Conservation (phyloP, 2,329 filamentous ascomycete species). For the Ceratocystiopsis sp. region DNA sequence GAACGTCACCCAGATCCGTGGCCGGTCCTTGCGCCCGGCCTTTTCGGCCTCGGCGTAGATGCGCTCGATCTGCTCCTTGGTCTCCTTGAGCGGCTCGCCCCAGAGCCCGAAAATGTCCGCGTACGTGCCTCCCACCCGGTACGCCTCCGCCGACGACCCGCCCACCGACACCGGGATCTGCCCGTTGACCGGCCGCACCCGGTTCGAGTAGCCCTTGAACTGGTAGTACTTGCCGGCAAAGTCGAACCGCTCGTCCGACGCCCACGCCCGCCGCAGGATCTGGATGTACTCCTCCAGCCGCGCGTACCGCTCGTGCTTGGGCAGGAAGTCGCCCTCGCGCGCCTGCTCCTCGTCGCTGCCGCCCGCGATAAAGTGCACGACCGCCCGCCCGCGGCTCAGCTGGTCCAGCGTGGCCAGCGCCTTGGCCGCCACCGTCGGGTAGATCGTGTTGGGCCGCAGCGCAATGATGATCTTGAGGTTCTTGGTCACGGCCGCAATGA, state of each 20-base stretch:
- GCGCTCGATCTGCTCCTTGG: slow-evolving; percentile 42
- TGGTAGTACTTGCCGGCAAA: slow-evolving; percentile 43
- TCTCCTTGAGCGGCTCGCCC: slow-evolving; percentile 47
- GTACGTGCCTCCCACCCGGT: slow-evolving; percentile 38
- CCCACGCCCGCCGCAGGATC: slow-evolving; percentile 41
- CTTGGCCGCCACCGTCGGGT: slow-evolving; percentile 45
- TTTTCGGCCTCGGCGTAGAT: slow-evolving; percentile 42
- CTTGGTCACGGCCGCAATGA: slow-evolving; percentile 38
- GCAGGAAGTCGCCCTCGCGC: slow-evolving; percentile 40
- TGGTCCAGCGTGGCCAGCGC: slow-evolving; percentile 44
- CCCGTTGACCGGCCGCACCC: slow-evolving; percentile 33
- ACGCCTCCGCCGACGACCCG: slow-evolving; percentile 40
- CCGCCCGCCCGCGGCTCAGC: slow-evolving; percentile 38
- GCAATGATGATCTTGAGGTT: slow-evolving; percentile 45
- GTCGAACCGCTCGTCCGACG: slow-evolving; percentile 38
- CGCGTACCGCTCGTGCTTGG: slow-evolving; percentile 38
- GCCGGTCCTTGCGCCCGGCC: slow-evolving; percentile 35
- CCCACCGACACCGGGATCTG: slow-evolving; percentile 41
- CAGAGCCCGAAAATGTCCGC: slow-evolving; percentile 47
- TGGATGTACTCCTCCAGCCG: slow-evolving; percentile 44
- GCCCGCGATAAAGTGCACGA: slow-evolving; percentile 42
- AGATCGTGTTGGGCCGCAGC: slow-evolving; percentile 42
- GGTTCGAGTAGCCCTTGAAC: slow-evolving; percentile 40
- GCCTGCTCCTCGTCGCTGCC: slow-evolving; percentile 44
- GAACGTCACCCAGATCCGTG: slow-evolving; percentile 48